Percentiles rank a stretch among this genome's conserved stretches.
Conservation (phyloP, 176 grass and related monocot genomes). For the Puya raimondii region DNA sequence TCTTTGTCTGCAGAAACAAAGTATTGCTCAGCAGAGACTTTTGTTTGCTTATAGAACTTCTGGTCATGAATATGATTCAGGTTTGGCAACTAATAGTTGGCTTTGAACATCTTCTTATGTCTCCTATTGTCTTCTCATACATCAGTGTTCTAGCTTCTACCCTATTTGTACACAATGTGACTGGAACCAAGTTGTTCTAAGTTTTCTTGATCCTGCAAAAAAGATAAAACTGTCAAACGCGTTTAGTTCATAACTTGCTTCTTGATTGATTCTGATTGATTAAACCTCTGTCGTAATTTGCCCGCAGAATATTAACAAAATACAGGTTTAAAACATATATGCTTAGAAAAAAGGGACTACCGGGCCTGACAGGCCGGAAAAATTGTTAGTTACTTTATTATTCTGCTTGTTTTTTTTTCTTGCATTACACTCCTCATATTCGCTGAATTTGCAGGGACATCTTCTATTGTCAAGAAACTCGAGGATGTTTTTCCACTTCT, state of each 20-base stretch:
- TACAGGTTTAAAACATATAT: background rate
- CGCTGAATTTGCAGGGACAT: background rate
- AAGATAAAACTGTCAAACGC: background rate
- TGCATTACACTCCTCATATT: background rate
- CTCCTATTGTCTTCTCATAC: background rate
- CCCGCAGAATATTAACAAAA: background rate
- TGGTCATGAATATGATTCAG: background rate
- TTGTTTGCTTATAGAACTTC: too few relatives aligned
- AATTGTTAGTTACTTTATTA: background rate
- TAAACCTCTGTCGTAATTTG: background rate
- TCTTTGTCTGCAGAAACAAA: background rate
- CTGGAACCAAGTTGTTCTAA: background rate
- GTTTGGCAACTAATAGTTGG: background rate
- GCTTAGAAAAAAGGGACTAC: background rate
- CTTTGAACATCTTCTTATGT: background rate
- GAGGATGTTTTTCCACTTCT: background rate
- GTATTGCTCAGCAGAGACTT: background rate
- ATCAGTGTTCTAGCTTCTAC: background rate
- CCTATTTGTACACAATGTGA: background rate
- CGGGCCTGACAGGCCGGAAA: background rate
- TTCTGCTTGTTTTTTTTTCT: background rate
- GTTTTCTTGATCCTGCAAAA: background rate
- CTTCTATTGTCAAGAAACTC: background rate
- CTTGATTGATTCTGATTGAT: too few relatives aligned
- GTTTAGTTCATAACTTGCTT: background rate